Percentiles rank a stretch among this genome's conserved stretches.
Evolutionary conservation across 2,329 filamentous ascomycete genomes (phyloP).

Genomic region (Seiridium unicorne): DNA sequence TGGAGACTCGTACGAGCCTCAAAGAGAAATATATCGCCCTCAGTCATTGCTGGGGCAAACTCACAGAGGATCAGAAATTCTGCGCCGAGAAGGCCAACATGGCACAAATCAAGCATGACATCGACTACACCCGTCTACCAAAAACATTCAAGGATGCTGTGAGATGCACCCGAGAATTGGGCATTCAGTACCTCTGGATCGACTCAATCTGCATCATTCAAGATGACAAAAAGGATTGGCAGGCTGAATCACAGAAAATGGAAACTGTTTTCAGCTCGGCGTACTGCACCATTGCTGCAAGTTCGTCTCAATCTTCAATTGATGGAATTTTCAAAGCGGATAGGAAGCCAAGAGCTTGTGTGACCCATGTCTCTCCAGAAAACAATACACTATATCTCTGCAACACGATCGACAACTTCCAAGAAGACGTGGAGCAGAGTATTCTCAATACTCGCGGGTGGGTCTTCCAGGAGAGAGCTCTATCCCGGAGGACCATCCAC

Average conservation of each 20-base stretch:
- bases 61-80: neutral
- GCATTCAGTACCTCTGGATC: constrained; percentile 9
- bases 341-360: neutral
- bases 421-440: constrained; percentile 16
- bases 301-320: neutral
- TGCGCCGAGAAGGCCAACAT: neutral
- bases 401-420: constrained; percentile 19
- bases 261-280: constrained; percentile 1
- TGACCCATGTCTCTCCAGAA: neutral
- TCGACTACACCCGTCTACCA: constrained; percentile 7
- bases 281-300: constrained; percentile 6
- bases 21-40: neutral
- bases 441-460: constrained; percentile 21
- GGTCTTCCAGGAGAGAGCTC: constrained; percentile 25
- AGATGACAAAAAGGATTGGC: neutral
- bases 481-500: constrained; percentile 24
- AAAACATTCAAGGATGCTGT: constrained; percentile 16
- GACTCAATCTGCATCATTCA: constrained; percentile 17
- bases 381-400: neutral
- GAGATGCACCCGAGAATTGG: constrained; percentile 7
- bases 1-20: neutral
- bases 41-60: constrained; percentile 9
- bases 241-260: constrained; percentile 2
- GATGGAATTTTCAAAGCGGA: neutral
- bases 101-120: neutral